Evolutionary conservation across 805 yeast species (phyloP), one percentile per base, ranked within the genome.

Genomic region (Nakazawaea laoshanensis): DNA sequence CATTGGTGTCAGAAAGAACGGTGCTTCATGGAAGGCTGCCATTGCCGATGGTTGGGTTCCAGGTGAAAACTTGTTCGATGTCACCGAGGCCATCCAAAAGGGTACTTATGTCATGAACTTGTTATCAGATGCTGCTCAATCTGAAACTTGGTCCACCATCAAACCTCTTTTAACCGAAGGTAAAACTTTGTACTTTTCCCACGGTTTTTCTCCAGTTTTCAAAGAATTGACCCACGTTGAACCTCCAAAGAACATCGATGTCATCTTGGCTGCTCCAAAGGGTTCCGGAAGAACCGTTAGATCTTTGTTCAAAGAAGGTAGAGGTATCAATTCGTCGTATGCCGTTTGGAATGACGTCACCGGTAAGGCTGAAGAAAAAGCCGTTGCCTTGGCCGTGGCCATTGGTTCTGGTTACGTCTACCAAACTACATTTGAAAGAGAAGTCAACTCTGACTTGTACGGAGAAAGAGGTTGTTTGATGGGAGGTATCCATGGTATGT

Each of bases 401-500:
- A 84, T 92, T 59, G 98, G 98, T 66, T 88, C 97, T 43, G 98
- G 98, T 66, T 92, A 92, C 83, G 96, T 92, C 53, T 92, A 92
- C 86, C 86, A 92, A 74, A 92, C 98, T 70, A 92, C 98, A 48
- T 94, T 94, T 59, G 96, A 94, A 74, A 87, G 80, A 71, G 98
- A 92, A 74, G 98, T 92, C 59, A 86, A 83, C 86, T 88, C 97
- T 47, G 98, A 92, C 66, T 74, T 92, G 60, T 92, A 92, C 74
- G 98, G 98, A 72, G 98, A 92, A 78, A 86, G 98, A 77, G 98
- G 98, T 62, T 92, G 97, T 73, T 75, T 92, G 53, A 92, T 89
- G 98, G 98, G 97, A 65, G 97, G 97, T 78, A 89, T 92, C 74
- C 98, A 92, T 76, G 98, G 98, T 78, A 92, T 92, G 97, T 92